These are phyloP conservation scores for Botryosphaeria agaves DNA, from an alignment of 2,329 filamentous ascomycete species.

Conservation along the genomic window DNA sequence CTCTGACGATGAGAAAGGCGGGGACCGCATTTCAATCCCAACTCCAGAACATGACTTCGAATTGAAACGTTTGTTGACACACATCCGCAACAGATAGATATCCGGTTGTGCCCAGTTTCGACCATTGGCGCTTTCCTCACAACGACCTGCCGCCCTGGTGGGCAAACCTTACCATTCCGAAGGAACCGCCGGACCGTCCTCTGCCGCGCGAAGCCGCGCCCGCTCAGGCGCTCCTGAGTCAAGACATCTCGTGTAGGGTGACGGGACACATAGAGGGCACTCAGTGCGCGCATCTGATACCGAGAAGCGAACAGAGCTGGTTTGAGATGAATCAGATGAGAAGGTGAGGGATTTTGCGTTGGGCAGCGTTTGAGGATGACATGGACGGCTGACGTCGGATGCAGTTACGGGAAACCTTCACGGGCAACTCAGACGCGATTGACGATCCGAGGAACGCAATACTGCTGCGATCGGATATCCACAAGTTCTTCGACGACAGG, in stretches of 20 bases:
- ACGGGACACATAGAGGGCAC: conserved; percentile 7
- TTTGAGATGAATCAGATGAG: conserved; percentile 9
- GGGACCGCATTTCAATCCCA: conserved; percentile 1
- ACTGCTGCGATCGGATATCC: conserved; percentile 8
- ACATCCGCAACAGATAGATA: conserved; percentile 5
- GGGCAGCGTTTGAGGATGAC: no score
- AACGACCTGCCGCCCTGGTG: conserved; percentile 5
- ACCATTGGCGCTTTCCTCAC: conserved; percentile 8
- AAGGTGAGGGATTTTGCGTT: conserved; percentile 3
- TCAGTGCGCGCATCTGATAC: conserved; percentile 9
- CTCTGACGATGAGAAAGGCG: not conserved
- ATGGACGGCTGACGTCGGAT: no score
- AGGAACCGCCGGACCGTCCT: not conserved
- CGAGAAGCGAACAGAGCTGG: conserved; percentile 7
- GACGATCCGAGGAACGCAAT: conserved; percentile 7
- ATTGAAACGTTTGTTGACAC: no score
- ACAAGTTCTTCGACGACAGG: conserved; percentile 7
- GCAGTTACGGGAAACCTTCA: no score
- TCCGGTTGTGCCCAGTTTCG: conserved; percentile 7
- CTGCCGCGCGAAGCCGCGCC: conserved; percentile 2
- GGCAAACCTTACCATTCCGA: not conserved
- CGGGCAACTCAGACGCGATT: conserved; percentile 3
- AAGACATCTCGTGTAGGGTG: conserved; percentile 8
- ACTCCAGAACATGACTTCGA: no score
- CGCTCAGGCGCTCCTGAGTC: conserved; percentile 3